Conservation (phyloP, 2,329 filamentous ascomycete species). For the Fusarium irregulare region DNA sequence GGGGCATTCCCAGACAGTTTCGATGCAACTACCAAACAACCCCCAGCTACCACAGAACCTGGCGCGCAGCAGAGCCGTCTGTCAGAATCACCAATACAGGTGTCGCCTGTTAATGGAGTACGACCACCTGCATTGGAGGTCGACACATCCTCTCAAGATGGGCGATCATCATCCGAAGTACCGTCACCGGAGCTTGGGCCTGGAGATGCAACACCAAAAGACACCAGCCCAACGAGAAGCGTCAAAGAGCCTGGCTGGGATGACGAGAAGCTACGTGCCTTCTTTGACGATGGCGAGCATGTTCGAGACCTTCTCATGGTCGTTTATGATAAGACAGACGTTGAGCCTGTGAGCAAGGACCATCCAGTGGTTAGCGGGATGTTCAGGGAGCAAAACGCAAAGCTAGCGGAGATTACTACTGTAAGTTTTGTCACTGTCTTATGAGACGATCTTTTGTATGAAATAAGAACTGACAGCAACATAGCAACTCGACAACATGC, state of each 20-base stretch:
- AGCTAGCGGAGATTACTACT: conserved; percentile 85
- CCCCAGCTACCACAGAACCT: conserved; percentile 49
- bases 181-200: conserved; percentile 71
- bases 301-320: conserved; percentile 91
- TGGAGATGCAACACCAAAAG: conserved; percentile 54
- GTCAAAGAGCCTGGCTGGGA: conserved; percentile 75
- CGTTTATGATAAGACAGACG: conserved; percentile 90
- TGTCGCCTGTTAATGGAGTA: conserved; percentile 56
- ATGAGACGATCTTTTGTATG: neutral
- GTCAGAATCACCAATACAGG: conserved; percentile 76
- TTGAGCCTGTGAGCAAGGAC: conserved; percentile 81
- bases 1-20: conserved; percentile 58
- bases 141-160: conserved; percentile 78
- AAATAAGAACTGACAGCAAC: conserved; percentile 26
- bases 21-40: conserved; percentile 48
- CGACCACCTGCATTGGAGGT: conserved; percentile 75
- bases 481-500: conserved; percentile 85
- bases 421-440: conserved; percentile 56
- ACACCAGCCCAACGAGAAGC: conserved; percentile 52
- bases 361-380: conserved; percentile 85
- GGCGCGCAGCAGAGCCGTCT: conserved; percentile 57
- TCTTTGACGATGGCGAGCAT: conserved; percentile 89
- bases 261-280: conserved; percentile 84
- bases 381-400: conserved; percentile 88
- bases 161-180: conserved; percentile 71